Evolutionary conservation across 2,329 filamentous ascomycete species (phyloP), one percentile per base, ranked within the genome.

Genomic region (Xylaria sp.): DNA sequence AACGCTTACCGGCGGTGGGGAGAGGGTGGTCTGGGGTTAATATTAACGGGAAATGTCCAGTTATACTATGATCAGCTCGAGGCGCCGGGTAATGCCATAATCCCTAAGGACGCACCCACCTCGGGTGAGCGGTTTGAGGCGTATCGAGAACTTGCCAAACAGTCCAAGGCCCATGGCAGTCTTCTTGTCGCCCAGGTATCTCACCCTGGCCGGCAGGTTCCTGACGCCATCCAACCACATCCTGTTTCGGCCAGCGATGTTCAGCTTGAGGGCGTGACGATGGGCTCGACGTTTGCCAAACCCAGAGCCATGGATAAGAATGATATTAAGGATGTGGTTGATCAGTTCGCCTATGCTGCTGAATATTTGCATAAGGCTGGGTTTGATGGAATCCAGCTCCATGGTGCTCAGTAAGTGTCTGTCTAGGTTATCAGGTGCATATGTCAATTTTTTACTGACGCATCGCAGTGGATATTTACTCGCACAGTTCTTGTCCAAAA

Each of bases 11-110:
- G 83, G 63, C 79, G 83, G 68, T 90, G 88, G 88, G 87, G 88
- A 11, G 83, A 87, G 71, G 85, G 85, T 26, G 80, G 77, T 3
- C 78, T 82, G 28, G 86, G 86, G 17, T 70, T 86, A 26, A 85
- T 89, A 60, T 78, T 90, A 0, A 87, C 86, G 0, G 88, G 88
- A 59, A 90, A 90, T 76, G 80, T 89, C 71, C 87, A 88, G 85
- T 79, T 89, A 59, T 85, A 87, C 60, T 85, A 84, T 74, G 83
- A 87, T 67, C 83, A 87, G 58, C 77, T 88, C 15, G 86, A 88
- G 72, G 82, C 83, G 2, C 76, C 82, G 7, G 86, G 86, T 13
- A 87, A 88, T 77, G 77, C 81, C 2, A 86, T 90, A 73, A 87
- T 90, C 65, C 84, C 86, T 1, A 77, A 78, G 31, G 80, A 80